Base-by-base conservation (phyloP, 2,329 filamentous ascomycete species). In the Scortechinia acanthostroma region DNA sequence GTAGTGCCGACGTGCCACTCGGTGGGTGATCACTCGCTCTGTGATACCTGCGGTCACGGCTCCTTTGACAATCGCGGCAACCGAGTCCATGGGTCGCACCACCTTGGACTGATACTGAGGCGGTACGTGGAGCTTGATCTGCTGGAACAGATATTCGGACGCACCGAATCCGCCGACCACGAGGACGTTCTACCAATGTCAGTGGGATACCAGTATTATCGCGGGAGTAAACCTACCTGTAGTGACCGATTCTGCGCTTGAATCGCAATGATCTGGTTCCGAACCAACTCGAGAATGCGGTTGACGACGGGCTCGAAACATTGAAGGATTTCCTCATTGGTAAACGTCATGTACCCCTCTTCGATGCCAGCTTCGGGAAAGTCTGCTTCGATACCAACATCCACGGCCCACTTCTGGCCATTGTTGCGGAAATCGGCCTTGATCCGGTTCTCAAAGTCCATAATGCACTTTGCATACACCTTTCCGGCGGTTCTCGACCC, bases 371-470 rank as follows among this genome's bases (percentile, higher is more conserved):
- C 93, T 61, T 97, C 93, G 30, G 91, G 91, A 70, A 94, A 97
- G 60, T 97, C 93, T 37, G 91, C 90, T 72, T 98, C 93, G 57
- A 98, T 97, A 59, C 93, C 93, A 43, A 98, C 93, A 61, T 98
- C 93, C 17, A 97, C 91, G 40, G 93, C 93, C 93, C 93, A 97
- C 66, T 97, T 97, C 66, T 97, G 91, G 43, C 91, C 91, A 64
- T 96, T 97, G 72, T 97, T 97, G 52, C 93, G 83, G 83, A 98
- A 98, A 65, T 97, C 93, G 43, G 93, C 93, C 76, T 98, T 98
- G 77, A 98, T 96, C 64, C 93, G 77, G 77, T 97, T 97, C 73
- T 98, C 93, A 58, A 98, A 98, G 68, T 98, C 93, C 91, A 97
- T 97, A 67, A 98, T 97, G 65, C 91, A 97, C 71, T 97, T 97